A percentile compares a stretch with the other conserved stretches of the same genome.
These are phyloP conservation scores for Polygonum maritimum DNA, from an alignment of 148 eudicot genomes.

Conservation along the genomic window DNA sequence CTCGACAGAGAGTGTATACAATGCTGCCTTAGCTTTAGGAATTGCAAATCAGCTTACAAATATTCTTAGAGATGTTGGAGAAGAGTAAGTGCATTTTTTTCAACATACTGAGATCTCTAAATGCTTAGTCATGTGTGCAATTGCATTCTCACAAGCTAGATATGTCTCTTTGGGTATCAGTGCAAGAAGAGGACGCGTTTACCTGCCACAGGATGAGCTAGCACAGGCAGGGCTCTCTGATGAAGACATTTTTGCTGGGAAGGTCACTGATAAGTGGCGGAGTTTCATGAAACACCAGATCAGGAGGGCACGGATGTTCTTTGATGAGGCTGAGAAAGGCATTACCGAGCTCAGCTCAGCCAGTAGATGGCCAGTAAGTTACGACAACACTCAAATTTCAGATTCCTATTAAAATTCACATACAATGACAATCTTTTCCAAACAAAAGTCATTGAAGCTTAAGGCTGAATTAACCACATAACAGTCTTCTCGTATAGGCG, in stretches of 20 bases:
- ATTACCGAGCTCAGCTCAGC: slow-evolving; percentile 80
- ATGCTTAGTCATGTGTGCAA: background rate
- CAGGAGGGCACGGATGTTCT: slow-evolving; percentile 86
- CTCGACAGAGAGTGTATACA: slow-evolving; percentile 76
- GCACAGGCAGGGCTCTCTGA: slow-evolving; percentile 88
- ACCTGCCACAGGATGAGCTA: slow-evolving; percentile 91
- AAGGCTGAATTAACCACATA: too few relatives aligned
- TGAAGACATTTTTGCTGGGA: slow-evolving; percentile 83
- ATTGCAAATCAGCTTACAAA: slow-evolving; percentile 93
- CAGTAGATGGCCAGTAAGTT: slow-evolving; percentile 97
- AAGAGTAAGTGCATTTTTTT: slow-evolving; percentile 59
- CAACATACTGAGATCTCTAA: background rate
- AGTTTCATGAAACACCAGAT: slow-evolving; percentile 93
- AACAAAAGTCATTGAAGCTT: too few relatives aligned
- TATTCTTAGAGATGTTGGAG: slow-evolving; percentile 96
- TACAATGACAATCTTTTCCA: background rate
- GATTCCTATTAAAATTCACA: background rate
- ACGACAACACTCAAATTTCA: background rate
- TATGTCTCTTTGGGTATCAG: slow-evolving; percentile 22
- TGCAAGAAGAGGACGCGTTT: slow-evolving; percentile 86
- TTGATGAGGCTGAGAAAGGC: slow-evolving; percentile 84
- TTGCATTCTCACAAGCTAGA: background rate
- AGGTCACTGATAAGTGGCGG: slow-evolving; percentile 94
- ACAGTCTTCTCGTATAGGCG: background rate
- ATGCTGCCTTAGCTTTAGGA: slow-evolving; percentile 82